phyloP scores from a whole-genome alignment of 306 rosid genomes.

The Acacia crassicarpa region DNA sequence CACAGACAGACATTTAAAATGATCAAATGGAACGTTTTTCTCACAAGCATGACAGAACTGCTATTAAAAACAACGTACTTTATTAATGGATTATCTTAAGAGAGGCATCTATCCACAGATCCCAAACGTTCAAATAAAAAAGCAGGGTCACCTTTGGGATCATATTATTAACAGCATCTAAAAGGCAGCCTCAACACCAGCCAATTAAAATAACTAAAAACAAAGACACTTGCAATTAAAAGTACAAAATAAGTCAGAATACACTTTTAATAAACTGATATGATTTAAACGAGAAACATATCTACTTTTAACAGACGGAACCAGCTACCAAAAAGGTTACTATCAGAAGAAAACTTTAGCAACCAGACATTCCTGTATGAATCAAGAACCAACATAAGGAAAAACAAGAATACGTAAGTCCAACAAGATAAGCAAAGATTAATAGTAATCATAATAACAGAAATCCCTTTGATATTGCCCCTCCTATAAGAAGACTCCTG shows the following conservation, averaged over 20 bases:
- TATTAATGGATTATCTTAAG: slow-evolving; percentile 17
- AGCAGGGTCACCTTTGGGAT: slow-evolving; percentile 50
- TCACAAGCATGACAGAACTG: slow-evolving; percentile 59
- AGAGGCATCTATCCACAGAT: slow-evolving; percentile 34
- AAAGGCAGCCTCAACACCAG: slow-evolving; percentile 50
- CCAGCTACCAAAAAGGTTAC: slow-evolving; percentile 44
- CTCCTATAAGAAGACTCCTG: slow-evolving; percentile 47
- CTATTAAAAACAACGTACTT: slow-evolving; percentile 33
- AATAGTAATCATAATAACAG: slow-evolving; percentile 24
- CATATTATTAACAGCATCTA: slow-evolving; percentile 40
- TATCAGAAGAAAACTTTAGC: slow-evolving; percentile 51
- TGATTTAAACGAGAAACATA: slow-evolving; percentile 28
- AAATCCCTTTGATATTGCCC: slow-evolving; percentile 39
- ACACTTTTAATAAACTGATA: slow-evolving; percentile 37
- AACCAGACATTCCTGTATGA: slow-evolving; percentile 42
- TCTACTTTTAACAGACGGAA: slow-evolving; percentile 43
- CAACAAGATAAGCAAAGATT: slow-evolving; percentile 47
- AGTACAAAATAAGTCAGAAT: slow-evolving; percentile 47
- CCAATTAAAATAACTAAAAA: slow-evolving; percentile 38
- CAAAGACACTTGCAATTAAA: slow-evolving; percentile 34
- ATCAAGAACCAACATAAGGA: slow-evolving; percentile 36
- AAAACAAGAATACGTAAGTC: slow-evolving; percentile 38
- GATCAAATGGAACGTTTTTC: slow-evolving; percentile 30
- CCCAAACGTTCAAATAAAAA: slow-evolving; percentile 50
- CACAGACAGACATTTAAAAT: slow-evolving; percentile 22